Percentiles rank a stretch among this genome's conserved stretches.
Conservation (phyloP, 768 basidiomycete genomes). For the Suillus occidentalis region DNA sequence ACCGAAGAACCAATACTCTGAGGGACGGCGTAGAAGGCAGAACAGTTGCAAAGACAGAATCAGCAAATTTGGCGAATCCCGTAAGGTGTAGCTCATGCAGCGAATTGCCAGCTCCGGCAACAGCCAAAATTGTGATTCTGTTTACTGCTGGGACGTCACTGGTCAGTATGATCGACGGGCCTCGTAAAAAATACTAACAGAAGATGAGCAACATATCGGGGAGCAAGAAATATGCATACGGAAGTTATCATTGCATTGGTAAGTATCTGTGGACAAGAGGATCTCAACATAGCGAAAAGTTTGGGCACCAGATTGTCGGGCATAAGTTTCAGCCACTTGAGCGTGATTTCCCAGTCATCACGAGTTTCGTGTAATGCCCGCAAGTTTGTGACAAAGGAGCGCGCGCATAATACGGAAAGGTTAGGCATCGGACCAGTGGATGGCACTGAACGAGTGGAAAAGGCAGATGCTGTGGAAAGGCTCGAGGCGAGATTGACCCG, state of each 20-base stretch:
- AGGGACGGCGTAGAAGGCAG: conserved; percentile 45
- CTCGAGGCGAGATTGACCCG: conserved; percentile 34
- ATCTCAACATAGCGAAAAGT: conserved; percentile 51
- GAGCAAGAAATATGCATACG: conserved; percentile 33
- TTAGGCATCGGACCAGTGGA: conserved; percentile 36
- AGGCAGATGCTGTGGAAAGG: conserved; percentile 50
- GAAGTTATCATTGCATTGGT: conserved; percentile 55
- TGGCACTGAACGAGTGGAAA: conserved; percentile 45
- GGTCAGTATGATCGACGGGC: conserved; percentile 47
- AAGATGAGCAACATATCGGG: background rate
- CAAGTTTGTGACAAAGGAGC: conserved; percentile 50
- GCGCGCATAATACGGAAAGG: conserved; percentile 50
- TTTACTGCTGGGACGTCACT: conserved; percentile 53
- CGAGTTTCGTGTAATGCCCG: conserved; percentile 39
- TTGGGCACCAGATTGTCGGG: conserved; percentile 53
- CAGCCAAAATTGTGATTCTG: conserved; percentile 46
- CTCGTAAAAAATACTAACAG: conserved; percentile 58
- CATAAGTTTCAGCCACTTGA: conserved; percentile 42
- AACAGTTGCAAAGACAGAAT: conserved; percentile 51
- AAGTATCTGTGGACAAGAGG: conserved; percentile 51
- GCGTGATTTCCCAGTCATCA: conserved; percentile 40
- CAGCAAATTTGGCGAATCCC: conserved; percentile 53
- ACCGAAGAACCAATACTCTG: conserved; percentile 56
- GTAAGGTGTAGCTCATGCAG: conserved; percentile 51
- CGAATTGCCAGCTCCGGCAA: conserved; percentile 28